These are phyloP conservation scores for Acer saccharum DNA, from an alignment of 345 rosid genomes.

Conservation along the genomic window DNA sequence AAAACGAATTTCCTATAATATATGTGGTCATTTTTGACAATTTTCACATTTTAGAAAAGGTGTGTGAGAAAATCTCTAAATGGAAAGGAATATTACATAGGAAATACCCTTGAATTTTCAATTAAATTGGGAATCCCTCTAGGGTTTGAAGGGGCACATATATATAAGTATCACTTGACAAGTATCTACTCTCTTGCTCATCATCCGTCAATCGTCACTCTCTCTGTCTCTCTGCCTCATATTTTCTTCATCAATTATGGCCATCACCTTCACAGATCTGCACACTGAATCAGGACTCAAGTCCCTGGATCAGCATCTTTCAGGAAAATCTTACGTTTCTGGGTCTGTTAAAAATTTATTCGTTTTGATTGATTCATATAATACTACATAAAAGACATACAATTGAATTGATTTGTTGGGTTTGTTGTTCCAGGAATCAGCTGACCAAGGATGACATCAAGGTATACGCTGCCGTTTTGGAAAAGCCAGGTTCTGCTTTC, in stretches of 20 bases:
- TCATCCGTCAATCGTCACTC: not conserved
- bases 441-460: constrained; percentile 73
- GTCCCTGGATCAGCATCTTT: constrained; percentile 69
- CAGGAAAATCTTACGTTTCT: constrained; percentile 73
- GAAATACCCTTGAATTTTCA: too few relatives aligned
- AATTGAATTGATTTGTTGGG: too few relatives aligned
- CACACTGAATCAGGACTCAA: constrained; percentile 84
- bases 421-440: constrained; percentile 37
- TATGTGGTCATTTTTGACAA: too few relatives aligned
- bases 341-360: constrained; percentile 41
- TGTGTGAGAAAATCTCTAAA: too few relatives aligned
- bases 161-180: not conserved
- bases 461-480: constrained; percentile 73
- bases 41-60: too few relatives aligned
- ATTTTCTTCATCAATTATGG: constrained; percentile 42
- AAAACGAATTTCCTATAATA: too few relatives aligned
- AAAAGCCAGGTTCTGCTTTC: constrained; percentile 61
- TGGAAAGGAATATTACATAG: too few relatives aligned
- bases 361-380: too few relatives aligned
- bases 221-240: not conserved
- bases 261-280: constrained; percentile 78
- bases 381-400: too few relatives aligned
- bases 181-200: not conserved
- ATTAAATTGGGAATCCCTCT: too few relatives aligned
- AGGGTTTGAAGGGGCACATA: not conserved